These are phyloP conservation scores for Colletotrichum chlorophyti DNA, from an alignment of 2,329 filamentous ascomycete genomes.

Conservation along the genomic window DNA sequence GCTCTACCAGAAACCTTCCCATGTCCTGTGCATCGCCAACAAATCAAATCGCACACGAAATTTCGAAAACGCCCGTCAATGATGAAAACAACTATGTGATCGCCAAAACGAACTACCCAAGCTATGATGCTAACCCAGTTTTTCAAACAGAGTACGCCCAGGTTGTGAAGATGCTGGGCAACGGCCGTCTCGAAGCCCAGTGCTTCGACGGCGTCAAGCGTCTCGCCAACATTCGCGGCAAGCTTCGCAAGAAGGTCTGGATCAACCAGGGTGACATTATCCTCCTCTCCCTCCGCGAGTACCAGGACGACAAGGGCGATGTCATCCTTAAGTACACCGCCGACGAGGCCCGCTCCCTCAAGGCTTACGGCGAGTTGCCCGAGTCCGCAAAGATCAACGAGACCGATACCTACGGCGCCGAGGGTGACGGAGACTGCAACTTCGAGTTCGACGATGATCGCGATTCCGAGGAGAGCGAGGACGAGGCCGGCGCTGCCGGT, in stretches of 20 bases:
- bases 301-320: conserved; percentile 95
- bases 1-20: conserved; percentile 20
- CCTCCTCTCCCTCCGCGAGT: conserved; percentile 85
- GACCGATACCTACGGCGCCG: conserved; percentile 91
- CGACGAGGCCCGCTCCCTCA: conserved; percentile 93
- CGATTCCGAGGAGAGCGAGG: conserved; percentile 63
- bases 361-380: conserved; percentile 96
- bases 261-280: conserved; percentile 99
- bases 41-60: not conserved
- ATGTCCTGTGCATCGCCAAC: not conserved
- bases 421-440: conserved; percentile 93
- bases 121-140: not conserved
- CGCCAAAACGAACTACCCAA: not conserved
- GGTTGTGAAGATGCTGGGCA: conserved; percentile 94
- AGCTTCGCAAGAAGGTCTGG: conserved; percentile 99
- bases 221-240: conserved; percentile 75
- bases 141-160: conserved; percentile 78
- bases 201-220: conserved; percentile 96
- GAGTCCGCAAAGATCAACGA: conserved; percentile 99
- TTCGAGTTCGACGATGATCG: conserved; percentile 99
- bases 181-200: conserved; percentile 88
- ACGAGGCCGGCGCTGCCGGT: conserved; percentile 60
- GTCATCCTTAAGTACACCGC: conserved; percentile 96
- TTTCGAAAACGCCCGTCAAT: no score
- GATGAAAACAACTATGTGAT: no score